Evolutionary conservation across 2,329 filamentous ascomycete species (phyloP), one percentile per base, ranked within the genome.

Genomic region (Tolypocladium cylindrosporum): DNA sequence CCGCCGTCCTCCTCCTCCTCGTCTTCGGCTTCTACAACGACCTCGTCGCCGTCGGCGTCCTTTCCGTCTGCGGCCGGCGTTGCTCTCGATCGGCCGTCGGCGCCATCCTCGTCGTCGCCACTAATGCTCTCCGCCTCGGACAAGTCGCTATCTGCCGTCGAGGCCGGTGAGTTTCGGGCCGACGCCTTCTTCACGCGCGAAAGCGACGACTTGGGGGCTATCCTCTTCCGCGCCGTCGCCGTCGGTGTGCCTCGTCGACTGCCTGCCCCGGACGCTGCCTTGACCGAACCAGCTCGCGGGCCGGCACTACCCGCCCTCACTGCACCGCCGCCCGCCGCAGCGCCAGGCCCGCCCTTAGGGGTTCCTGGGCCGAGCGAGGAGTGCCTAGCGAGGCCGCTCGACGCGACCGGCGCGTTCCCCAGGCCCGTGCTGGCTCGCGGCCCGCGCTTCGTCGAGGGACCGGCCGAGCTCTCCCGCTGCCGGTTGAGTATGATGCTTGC

Each of bases 1-100:
- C 85, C 85, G 48, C 87, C 87, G 58, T 90, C 88, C 55, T 90
- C 87, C 39, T 87, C 85, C 27, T 84, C 77, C 69, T 64, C 77
- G 69, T 64, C 77, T 58, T 84, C 78, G 10, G 75, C 80, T 58
- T 79, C 80, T 36, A 80, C 80, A 64, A 83, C 74, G 60, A 74
- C 69, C 65, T 83, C 84, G 64, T 86, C 79, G 56, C 78, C 76
- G 39, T 79, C 74, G 45, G 67, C 69, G 55, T 74, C 68, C 61
- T 74, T 74, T 55, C 68, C 67, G 56, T 77, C 74, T 9, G 62
- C 62, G 3, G 61, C 62, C 4, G 70, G 67, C 10, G 68, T 69
- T n/a, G 65, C 66, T 57, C 71, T 67, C 36, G 70, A 68, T 58
- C 67, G 67, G 58, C 66, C 61, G 43, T 70, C 69, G n/a, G 56